Conservation (phyloP, 768 basidiomycete genomes). For the Amanita phalloides region DNA sequence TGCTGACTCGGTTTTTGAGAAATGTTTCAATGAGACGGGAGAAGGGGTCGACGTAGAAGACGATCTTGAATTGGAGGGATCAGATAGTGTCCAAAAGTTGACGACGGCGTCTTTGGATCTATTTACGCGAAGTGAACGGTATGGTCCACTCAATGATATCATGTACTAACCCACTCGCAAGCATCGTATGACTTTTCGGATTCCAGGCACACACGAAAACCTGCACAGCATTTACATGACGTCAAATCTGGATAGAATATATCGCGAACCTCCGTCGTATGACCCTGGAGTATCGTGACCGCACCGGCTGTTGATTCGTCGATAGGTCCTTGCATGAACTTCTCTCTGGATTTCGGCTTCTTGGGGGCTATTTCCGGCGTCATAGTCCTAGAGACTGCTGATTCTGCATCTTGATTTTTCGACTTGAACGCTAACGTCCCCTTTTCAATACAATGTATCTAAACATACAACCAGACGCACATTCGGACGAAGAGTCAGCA, state of each 20-base stretch:
- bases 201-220: conserved; percentile 81
- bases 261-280: conserved; percentile 44
- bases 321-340: conserved; percentile 27
- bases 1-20: conserved; percentile 32
- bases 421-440: neutral
- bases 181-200: conserved; percentile 42
- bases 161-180: conserved; percentile 61
- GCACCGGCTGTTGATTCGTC: conserved; percentile 30
- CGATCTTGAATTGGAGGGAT: conserved; percentile 19
- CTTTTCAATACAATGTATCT: neutral
- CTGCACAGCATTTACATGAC: conserved; percentile 21
- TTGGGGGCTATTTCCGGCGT: conserved; percentile 9
- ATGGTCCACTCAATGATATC: conserved; percentile 3
- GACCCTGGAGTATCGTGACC: conserved; percentile 42
- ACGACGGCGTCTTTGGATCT: conserved; percentile 74
- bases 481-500: conserved; percentile 26
- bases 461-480: conserved; percentile 11
- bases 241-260: neutral
- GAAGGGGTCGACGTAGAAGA: conserved; percentile 22
- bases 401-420: conserved; percentile 7
- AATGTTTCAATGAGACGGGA: conserved; percentile 38
- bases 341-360: conserved; percentile 17
- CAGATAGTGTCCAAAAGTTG: conserved; percentile 61
- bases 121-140: conserved; percentile 7
- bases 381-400: conserved; percentile 12